Conservation (phyloP, 1,139 yeast species). For the Suhomyces choctaworum region DNA sequence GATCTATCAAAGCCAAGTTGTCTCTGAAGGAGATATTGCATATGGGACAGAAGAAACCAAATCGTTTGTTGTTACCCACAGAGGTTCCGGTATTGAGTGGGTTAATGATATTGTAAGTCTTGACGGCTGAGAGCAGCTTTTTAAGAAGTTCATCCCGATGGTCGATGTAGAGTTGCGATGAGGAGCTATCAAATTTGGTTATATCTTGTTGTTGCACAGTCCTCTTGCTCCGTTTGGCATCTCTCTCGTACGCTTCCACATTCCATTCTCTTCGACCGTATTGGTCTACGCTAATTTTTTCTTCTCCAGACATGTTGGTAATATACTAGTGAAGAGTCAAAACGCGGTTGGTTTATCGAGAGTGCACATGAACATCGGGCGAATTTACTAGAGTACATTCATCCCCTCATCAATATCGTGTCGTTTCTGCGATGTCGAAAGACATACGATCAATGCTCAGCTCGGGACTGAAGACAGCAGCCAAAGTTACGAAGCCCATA, state of each 20-base stretch:
- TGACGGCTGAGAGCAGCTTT: conserved; percentile 37
- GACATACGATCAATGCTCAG: conserved; percentile 9
- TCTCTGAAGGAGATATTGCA: conserved; percentile 83
- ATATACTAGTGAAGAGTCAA: background rate
- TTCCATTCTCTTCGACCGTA: conserved; percentile 76
- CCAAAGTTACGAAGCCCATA: conserved; percentile 5
- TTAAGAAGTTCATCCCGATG: conserved; percentile 36
- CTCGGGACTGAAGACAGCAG: conserved; percentile 1
- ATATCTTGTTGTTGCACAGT: conserved; percentile 3
- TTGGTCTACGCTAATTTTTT: conserved; percentile 34
- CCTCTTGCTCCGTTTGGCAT: conserved; percentile 36
- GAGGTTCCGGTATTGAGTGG: conserved; percentile 22
- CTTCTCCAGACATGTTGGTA: conserved; percentile 10
- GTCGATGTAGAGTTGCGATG: conserved; percentile 26
- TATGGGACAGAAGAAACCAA: conserved; percentile 80
- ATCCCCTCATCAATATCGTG: too few species aligned
- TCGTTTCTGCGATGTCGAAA: conserved; percentile 7
- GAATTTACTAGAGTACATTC: too few species aligned
- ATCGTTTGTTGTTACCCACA: conserved; percentile 52
- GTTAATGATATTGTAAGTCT: conserved; percentile 36
- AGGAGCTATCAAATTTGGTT: conserved; percentile 19
- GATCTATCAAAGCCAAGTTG: conserved; percentile 77
- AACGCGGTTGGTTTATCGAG: too few species aligned
- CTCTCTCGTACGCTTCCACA: conserved; percentile 57
- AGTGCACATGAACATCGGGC: too few species aligned